Evolutionary conservation across 768 basidiomycete species (phyloP).

Genomic region (Pleurotus salmoneostramineus): DNA sequence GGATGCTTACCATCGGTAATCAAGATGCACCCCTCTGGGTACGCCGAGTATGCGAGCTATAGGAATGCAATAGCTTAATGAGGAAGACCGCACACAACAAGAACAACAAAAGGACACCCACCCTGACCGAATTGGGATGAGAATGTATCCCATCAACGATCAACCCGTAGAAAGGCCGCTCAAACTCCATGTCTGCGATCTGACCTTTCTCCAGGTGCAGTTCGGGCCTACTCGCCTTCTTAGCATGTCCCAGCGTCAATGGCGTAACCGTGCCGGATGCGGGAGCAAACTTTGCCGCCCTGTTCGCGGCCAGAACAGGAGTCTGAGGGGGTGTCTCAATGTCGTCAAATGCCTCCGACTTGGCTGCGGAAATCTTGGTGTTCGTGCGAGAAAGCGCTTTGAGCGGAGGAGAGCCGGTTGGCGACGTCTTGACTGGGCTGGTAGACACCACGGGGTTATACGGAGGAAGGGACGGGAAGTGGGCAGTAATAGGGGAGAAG

Average conservation of each 20-base stretch:
- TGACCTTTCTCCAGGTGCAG: slow-evolving; percentile 45
- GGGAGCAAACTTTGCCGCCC: slow-evolving; percentile 10
- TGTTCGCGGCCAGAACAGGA: slow-evolving; percentile 23
- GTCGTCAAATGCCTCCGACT: slow-evolving; percentile 63
- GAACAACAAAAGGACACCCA: slow-evolving; percentile 29
- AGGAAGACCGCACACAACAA: neutral
- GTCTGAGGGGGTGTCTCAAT: slow-evolving; percentile 52
- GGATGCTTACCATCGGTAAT: slow-evolving; percentile 76
- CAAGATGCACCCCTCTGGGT: slow-evolving; percentile 82
- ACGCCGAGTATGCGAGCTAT: slow-evolving; percentile 79
- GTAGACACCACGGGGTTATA: neutral
- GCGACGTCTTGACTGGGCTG: neutral
- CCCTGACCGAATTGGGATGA: slow-evolving; percentile 86
- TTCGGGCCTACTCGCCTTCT: slow-evolving; percentile 25
- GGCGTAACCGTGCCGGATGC: slow-evolving; percentile 18
- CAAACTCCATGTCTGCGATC: slow-evolving; percentile 49
- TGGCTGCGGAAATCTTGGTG: slow-evolving; percentile 12
- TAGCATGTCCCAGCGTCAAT: slow-evolving; percentile 15
- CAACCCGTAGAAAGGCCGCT: slow-evolving; percentile 79
- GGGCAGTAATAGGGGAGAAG: slow-evolving; percentile 24
- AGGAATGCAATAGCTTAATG: neutral
- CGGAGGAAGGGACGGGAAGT: neutral
- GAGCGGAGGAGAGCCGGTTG: slow-evolving; percentile 11
- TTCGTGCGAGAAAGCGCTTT: slow-evolving; percentile 8
- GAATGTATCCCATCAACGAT: slow-evolving; percentile 92